phyloP scores from a whole-genome alignment of 2,329 filamentous ascomycete species.

The Alternaria dauci region DNA sequence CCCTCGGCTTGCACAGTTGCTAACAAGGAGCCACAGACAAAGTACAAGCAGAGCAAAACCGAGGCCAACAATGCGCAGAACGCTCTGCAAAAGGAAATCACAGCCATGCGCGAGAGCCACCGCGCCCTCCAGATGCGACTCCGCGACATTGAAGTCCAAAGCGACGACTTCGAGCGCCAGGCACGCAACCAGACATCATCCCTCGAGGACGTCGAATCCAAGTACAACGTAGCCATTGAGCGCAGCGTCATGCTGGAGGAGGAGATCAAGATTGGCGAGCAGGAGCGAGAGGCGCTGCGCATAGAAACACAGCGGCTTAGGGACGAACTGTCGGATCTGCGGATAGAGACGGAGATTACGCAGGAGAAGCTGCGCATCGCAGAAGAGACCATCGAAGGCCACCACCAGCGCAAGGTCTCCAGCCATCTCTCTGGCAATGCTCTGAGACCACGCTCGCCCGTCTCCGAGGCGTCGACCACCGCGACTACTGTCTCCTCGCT shows the following conservation, averaged over 20 bases:
- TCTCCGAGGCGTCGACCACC: constrained; percentile 78
- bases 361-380: constrained; percentile 89
- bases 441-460: constrained; percentile 69
- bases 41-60: constrained; percentile 93
- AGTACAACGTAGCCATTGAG: constrained; percentile 95
- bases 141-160: constrained; percentile 95
- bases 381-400: constrained; percentile 60
- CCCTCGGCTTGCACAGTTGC: background rate
- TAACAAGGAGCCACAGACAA: constrained; percentile 66
- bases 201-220: constrained; percentile 94
- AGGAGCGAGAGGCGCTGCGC: constrained; percentile 86
- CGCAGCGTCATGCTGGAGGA: constrained; percentile 92
- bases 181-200: constrained; percentile 95
- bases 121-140: constrained; percentile 82
- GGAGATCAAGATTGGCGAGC: constrained; percentile 88
- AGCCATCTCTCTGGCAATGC: constrained; percentile 59
- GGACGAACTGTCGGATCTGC: constrained; percentile 90
- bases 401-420: constrained; percentile 61
- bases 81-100: constrained; percentile 93
- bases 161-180: constrained; percentile 97
- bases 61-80: constrained; percentile 88
- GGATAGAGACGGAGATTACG: constrained; percentile 92
- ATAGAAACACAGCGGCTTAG: constrained; percentile 90
- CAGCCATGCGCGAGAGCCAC: constrained; percentile 83
- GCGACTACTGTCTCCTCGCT: constrained; percentile 87